Base-by-base conservation (phyloP, 495 filamentous ascomycete species). In the Pyrenopolyporus hunteri region DNA sequence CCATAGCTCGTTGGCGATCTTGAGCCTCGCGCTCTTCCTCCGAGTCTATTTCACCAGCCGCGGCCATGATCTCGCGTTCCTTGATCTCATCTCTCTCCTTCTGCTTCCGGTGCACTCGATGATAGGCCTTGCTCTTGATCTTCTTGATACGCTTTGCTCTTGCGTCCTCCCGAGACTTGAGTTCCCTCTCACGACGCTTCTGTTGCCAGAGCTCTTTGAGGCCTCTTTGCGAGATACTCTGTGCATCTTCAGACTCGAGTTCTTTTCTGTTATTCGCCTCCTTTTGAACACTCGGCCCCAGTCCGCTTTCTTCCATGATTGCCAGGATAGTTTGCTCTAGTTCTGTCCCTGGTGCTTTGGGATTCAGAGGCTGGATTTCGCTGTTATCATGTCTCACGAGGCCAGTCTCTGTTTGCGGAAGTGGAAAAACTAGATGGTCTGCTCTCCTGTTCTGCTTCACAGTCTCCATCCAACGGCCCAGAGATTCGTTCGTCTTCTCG, bases 111-210 rank as follows among this genome's bases (percentile, higher is more conserved):
- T 97, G 95, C 17, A 98, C 87, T 45, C 92, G 86, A 13, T 92
- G 87, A 68, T 93, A 98, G 0, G 92, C 83, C 68, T 96, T 98
- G 66, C 88, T 92, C 78, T 98, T 98, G 71, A 98, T 98, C 78
- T 97, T 98, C 74, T 97, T 96, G 73, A 98, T 89, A 2, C 94
- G 87, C 74, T 93, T 96, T 3, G 92, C 83, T 47, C 91, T 86
- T 0, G 87, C 83, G 72, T 96, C 89, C 71, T 98, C 95, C n/a
- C 93, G 83, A 56, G 95, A 97, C 42, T 96, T 78, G 4, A 97
- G 74, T 61, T 98, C 94, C 53, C 95, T 79, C 49, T 89, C 85
- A 62, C 83, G 87, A 7, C 93, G 86, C 23, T 95, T 81, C 67
- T 96, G 87, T 6, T 86, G 86, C 28, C 85, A 81, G 1, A 92